Evolutionary conservation across 1,139 yeast species (phyloP).

Genomic region (Arxiozyma heterogenica): DNA sequence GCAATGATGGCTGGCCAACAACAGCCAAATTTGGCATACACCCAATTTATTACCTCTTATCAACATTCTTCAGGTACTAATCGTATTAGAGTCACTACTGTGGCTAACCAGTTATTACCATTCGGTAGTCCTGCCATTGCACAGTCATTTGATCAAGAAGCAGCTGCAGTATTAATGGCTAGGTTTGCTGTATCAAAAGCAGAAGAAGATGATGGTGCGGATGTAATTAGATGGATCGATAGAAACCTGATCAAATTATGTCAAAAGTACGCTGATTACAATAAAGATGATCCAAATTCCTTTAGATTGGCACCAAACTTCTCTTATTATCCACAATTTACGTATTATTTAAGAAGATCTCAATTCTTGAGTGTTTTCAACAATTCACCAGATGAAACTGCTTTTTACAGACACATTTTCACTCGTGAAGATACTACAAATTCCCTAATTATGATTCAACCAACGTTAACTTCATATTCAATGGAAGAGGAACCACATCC

Average conservation of each 20-base stretch:
- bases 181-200: slow-evolving; percentile 87
- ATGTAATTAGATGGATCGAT: slow-evolving; percentile 79
- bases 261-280: slow-evolving; percentile 78
- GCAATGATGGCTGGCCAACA: slow-evolving; percentile 15
- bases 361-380: slow-evolving; percentile 94
- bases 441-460: slow-evolving; percentile 95
- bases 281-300: slow-evolving; percentile 64
- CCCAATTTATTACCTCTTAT: slow-evolving; percentile 66
- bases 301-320: slow-evolving; percentile 73
- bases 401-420: slow-evolving; percentile 88
- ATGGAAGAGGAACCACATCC: slow-evolving; percentile 85
- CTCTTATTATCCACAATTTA: slow-evolving; percentile 87
- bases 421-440: slow-evolving; percentile 86
- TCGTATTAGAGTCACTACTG: slow-evolving; percentile 86
- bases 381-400: slow-evolving; percentile 98
- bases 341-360: slow-evolving; percentile 91
- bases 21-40: slow-evolving; percentile 30
- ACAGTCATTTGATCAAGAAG: slow-evolving; percentile 90
- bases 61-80: slow-evolving; percentile 76
- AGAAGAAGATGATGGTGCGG: slow-evolving; percentile 67
- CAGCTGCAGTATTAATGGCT: slow-evolving; percentile 94
- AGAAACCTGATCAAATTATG: slow-evolving; percentile 77
- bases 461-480: slow-evolving; percentile 80
- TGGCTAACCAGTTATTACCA: slow-evolving; percentile 54
- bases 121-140: slow-evolving; percentile 44